phyloP scores from a whole-genome alignment of 2,329 filamentous ascomycete genomes.

The Septoria linicola region DNA sequence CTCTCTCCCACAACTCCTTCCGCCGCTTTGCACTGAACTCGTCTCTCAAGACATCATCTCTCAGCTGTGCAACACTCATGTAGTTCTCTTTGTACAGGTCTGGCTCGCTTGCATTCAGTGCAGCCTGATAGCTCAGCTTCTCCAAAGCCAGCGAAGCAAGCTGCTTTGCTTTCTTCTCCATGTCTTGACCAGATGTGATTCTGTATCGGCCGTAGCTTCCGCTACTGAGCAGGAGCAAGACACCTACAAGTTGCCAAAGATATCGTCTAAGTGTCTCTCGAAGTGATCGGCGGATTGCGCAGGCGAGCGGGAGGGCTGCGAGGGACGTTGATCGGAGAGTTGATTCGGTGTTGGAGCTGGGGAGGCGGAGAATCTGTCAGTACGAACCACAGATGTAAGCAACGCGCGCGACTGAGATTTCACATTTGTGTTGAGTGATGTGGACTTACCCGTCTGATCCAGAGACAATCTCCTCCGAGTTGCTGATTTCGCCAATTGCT shows the following conservation, averaged over 20 bases:
- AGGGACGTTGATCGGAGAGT: constrained; percentile 81
- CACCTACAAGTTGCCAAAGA: constrained; percentile 76
- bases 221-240: constrained; percentile 53
- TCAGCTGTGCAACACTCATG: constrained; percentile 81
- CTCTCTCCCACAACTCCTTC: constrained; percentile 79
- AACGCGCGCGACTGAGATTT: constrained; percentile 9
- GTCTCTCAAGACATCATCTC: constrained; percentile 83
- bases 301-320: constrained; percentile 84
- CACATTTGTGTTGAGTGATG: constrained; percentile 11
- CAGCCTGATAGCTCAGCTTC: constrained; percentile 78
- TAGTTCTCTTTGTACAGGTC: constrained; percentile 69
- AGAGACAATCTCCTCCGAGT: constrained; percentile 60
- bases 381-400: constrained; percentile 27
- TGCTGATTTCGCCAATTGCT: constrained; percentile 69
- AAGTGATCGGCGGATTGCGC: constrained; percentile 74
- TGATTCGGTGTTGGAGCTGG: constrained; percentile 54
- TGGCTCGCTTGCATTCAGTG: constrained; percentile 66
- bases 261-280: constrained; percentile 78
- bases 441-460: constrained; percentile 59
- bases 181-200: constrained; percentile 62
- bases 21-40: constrained; percentile 75
- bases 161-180: constrained; percentile 71
- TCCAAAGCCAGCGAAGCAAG: constrained; percentile 83
- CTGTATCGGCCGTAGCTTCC: constrained; percentile 63
- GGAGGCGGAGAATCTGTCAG: constrained; percentile 80